phyloP scores from a whole-genome alignment of 2,329 filamentous ascomycete genomes.

The Hymenoscyphus occultus region DNA sequence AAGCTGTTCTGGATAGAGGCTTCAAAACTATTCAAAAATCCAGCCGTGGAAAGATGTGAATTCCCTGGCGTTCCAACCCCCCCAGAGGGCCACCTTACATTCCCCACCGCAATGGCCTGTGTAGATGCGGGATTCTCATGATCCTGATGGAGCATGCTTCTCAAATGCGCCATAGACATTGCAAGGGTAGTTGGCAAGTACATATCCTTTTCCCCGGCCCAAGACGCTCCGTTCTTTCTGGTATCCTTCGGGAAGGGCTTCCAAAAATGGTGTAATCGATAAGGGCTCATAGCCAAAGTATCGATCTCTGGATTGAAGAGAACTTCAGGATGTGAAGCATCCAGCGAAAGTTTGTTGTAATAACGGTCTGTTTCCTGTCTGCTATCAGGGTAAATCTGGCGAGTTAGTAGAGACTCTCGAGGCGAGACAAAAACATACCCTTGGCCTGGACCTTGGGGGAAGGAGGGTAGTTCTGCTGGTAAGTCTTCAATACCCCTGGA shows the following conservation, averaged over 20 bases:
- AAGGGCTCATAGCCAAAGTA: background rate
- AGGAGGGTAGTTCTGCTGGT: background rate
- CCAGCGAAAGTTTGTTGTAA: background rate
- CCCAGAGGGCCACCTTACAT: background rate
- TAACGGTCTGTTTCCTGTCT: background rate
- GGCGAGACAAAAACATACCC: background rate
- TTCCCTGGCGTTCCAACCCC: background rate
- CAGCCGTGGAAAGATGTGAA: background rate
- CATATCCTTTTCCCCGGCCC: too few species aligned
- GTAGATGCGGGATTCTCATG: background rate
- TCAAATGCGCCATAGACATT: background rate
- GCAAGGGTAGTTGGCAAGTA: too few species aligned
- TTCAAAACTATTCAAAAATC: background rate
- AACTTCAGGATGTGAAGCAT: background rate
- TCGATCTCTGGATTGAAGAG: conserved; percentile 2
- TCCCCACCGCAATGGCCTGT: background rate
- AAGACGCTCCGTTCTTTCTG: too few species aligned
- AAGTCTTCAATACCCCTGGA: background rate
- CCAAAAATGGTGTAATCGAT: background rate
- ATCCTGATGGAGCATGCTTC: background rate
- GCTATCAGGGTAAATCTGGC: background rate
- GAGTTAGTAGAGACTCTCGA: background rate
- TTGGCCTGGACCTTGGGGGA: background rate
- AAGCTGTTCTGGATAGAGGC: background rate
- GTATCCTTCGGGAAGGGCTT: background rate